Conservation (phyloP, 768 basidiomycete species). For the Grammothele lineata region DNA sequence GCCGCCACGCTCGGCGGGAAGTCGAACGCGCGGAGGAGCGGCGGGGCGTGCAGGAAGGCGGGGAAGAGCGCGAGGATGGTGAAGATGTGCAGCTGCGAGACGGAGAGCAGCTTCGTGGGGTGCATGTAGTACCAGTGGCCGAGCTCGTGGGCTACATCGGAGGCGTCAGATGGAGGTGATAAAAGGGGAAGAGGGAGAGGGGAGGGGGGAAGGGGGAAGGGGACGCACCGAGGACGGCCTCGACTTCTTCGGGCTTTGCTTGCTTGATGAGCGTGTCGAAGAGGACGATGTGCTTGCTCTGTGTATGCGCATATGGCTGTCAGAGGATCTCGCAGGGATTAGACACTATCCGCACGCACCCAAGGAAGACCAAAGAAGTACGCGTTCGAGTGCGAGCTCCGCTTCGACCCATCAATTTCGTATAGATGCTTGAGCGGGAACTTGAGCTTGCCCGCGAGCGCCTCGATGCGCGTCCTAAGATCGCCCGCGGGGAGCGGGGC, state of each 20-base stretch:
- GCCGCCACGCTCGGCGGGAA: slow-evolving; percentile 64
- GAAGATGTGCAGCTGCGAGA: slow-evolving; percentile 87
- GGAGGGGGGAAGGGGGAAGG: too few relatives aligned
- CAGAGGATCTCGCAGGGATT: too few relatives aligned
- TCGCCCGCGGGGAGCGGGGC: slow-evolving; percentile 79
- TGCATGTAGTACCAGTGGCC: slow-evolving; percentile 96
- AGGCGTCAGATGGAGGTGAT: background rate
- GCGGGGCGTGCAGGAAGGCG: slow-evolving; percentile 81
- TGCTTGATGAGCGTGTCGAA: slow-evolving; percentile 97
- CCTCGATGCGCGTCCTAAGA: slow-evolving; percentile 72
- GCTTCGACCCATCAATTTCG: slow-evolving; percentile 96
- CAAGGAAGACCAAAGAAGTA: slow-evolving; percentile 98
- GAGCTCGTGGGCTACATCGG: slow-evolving; percentile 74
- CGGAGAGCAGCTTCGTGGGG: slow-evolving; percentile 81
- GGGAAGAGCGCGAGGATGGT: slow-evolving; percentile 83
- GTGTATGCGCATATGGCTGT: too few relatives aligned
- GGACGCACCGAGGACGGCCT: slow-evolving; percentile 77
- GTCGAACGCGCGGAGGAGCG: slow-evolving; percentile 76
- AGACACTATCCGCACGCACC: too few relatives aligned
- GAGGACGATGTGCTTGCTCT: slow-evolving; percentile 94
- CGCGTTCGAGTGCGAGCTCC: slow-evolving; percentile 94
- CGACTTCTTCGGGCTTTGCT: slow-evolving; percentile 86
- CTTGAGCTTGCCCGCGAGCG: slow-evolving; percentile 71
- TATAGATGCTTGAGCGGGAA: slow-evolving; percentile 95
- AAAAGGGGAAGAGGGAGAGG: background rate